Conservation (phyloP, 75 land plant genomes). For the Ceratopteris richardii region DNA sequence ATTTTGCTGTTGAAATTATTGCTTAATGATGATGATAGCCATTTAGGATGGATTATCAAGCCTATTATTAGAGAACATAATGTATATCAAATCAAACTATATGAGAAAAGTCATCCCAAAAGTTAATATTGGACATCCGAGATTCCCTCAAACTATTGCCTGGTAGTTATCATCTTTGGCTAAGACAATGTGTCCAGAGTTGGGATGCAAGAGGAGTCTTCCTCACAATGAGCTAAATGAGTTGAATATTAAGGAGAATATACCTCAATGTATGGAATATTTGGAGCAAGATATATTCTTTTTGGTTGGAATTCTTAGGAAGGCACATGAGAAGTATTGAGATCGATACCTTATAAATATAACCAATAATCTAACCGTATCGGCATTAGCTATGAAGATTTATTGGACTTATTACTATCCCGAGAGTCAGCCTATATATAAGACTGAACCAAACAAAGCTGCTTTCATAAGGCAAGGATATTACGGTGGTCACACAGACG, state of each 20-base stretch:
- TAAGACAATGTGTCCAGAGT: slow-evolving; percentile 7
- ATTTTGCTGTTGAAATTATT: no score
- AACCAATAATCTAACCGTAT: slow-evolving; percentile 4
- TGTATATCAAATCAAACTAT: no score
- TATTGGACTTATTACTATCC: slow-evolving; percentile 9
- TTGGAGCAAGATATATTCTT: slow-evolving; percentile 7
- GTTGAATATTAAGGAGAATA: no score
- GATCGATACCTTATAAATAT: slow-evolving; percentile 2
- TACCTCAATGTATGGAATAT: neutral
- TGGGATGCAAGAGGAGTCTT: slow-evolving; percentile 8
- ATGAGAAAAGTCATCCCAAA: no score
- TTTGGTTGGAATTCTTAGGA: slow-evolving; percentile 8
- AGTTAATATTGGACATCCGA: no score
- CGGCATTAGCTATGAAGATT: slow-evolving; percentile 3
- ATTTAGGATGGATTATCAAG: no score
- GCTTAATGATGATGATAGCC: no score
- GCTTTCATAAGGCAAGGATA: slow-evolving; percentile 12
- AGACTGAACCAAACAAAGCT: slow-evolving; percentile 6
- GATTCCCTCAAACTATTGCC: slow-evolving; percentile 1
- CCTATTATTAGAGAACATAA: no score
- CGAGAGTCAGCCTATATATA: slow-evolving; percentile 6
- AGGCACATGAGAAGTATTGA: slow-evolving; percentile 13
- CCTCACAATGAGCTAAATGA: slow-evolving; percentile 1
- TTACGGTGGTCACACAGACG: slow-evolving; percentile 12
- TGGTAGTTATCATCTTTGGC: slow-evolving; percentile 5